A percentile compares a stretch with the other conserved stretches of the same genome.
phyloP scores from a whole-genome alignment of 2,329 filamentous ascomycete species.

The Fonsecaea erecta region DNA sequence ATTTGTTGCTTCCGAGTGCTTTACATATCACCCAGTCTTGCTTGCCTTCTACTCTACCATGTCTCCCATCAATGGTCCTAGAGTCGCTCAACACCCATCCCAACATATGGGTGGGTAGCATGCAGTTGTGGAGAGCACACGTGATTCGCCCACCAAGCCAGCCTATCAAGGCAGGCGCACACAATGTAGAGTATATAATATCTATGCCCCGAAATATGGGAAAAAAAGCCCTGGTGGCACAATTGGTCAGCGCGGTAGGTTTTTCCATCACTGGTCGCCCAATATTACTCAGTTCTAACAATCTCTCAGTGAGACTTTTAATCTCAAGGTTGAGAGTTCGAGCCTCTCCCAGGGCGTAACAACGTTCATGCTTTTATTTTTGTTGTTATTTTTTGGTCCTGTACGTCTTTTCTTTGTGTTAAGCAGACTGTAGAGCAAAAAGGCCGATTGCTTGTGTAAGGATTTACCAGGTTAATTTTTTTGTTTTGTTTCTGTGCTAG shows the following conservation, averaged over 20 bases:
- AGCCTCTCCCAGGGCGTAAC: slow-evolving; percentile 33
- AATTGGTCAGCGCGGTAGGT: slow-evolving; percentile 36
- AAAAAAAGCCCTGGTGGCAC: slow-evolving; percentile 32
- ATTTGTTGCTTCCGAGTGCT: not conserved
- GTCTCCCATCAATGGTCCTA: not conserved
- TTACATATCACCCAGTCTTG: not conserved
- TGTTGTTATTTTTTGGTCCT: slow-evolving; percentile 10
- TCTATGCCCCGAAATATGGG: not conserved
- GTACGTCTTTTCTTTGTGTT: no score
- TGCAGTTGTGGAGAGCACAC: not conserved
- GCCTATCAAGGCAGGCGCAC: not conserved
- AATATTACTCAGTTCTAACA: not conserved
- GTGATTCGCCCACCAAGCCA: not conserved
- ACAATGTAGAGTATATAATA: not conserved
- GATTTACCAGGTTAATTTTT: no score
- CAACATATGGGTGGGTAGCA: not conserved
- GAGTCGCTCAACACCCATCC: not conserved
- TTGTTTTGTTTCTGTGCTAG: not conserved
- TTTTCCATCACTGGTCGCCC: not conserved
- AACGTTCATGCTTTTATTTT: slow-evolving; percentile 18
- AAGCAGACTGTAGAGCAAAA: no score
- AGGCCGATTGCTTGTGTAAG: no score
- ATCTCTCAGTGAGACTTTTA: slow-evolving; percentile 34
- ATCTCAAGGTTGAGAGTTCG: slow-evolving; percentile 38
- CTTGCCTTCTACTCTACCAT: not conserved